These are phyloP conservation scores for Chytridium lagenaria DNA, from an alignment of 371 early-diverging fungal species.

Conservation along the genomic window DNA sequence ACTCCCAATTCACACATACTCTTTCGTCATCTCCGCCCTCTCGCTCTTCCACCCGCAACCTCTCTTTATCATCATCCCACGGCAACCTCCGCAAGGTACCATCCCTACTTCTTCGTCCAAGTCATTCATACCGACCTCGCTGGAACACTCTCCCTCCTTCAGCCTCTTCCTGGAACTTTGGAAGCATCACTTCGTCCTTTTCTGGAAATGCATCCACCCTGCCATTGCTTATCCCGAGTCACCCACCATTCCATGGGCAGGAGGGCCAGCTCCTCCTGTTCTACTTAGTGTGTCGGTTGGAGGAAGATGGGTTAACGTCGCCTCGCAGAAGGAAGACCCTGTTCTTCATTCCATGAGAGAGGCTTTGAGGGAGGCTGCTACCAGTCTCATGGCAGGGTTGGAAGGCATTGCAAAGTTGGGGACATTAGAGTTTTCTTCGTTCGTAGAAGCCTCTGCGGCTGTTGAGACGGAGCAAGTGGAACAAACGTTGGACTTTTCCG, in stretches of 20 bases:
- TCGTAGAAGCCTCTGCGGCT: not conserved
- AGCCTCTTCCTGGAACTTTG: too few species aligned
- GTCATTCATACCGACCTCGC: too few species aligned
- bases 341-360: not conserved
- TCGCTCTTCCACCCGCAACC: not conserved
- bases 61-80: not conserved
- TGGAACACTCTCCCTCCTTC: too few species aligned
- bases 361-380: not conserved
- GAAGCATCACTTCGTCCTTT: too few species aligned
- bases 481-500: not conserved
- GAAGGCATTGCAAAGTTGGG: too few species aligned
- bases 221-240: not conserved
- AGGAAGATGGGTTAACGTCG: not conserved
- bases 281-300: not conserved
- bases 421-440: too few species aligned
- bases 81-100: not conserved
- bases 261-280: constrained; percentile 1
- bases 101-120: too few species aligned
- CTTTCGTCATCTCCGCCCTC: not conserved
- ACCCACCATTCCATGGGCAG: not conserved
- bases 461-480: not conserved
- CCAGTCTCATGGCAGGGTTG: not conserved
- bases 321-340: not conserved
- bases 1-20: not conserved
- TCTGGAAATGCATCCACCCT: not conserved